Evolutionary conservation across 108 stramenopile species (phyloP).

Genomic region (Parietichytrium sp.): DNA sequence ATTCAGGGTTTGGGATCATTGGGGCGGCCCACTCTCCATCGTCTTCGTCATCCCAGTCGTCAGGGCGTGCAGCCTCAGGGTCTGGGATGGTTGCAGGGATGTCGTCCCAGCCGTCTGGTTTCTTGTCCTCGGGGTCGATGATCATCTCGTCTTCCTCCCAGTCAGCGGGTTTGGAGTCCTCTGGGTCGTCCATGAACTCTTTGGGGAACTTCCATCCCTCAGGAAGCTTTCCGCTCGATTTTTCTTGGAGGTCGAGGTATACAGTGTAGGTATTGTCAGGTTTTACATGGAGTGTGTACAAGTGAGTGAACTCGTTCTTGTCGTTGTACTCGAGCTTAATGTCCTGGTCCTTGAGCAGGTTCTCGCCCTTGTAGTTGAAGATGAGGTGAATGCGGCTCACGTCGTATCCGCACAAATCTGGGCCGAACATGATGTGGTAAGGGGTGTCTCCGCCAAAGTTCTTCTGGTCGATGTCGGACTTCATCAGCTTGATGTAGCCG

Average conservation of each 20-base stretch:
- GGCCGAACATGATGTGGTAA: constrained; percentile 98
- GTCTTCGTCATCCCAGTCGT: constrained; percentile 99
- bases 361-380: constrained; percentile 78
- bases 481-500: constrained; percentile 97
- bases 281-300: constrained; percentile 91
- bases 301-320: constrained; percentile 83
- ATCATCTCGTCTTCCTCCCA: constrained; percentile 95
- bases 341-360: constrained; percentile 78
- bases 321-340: constrained; percentile 90
- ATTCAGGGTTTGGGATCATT: constrained; percentile 94
- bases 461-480: constrained; percentile 73
- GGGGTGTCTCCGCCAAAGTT: constrained; percentile 96
- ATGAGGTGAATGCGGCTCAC: constrained; percentile 94
- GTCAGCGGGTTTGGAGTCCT: constrained; percentile 85
- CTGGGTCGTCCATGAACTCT: constrained; percentile 93
- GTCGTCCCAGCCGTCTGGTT: constrained; percentile 97
- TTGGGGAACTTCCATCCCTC: constrained; percentile 85
- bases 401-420: constrained; percentile 91
- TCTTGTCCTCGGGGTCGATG: constrained; percentile 86
- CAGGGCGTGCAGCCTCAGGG: constrained; percentile 88
- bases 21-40: constrained; percentile 97
- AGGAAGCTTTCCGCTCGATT: constrained; percentile 81
- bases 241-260: constrained; percentile 90
- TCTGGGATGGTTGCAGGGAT: constrained; percentile 86
- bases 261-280: constrained; percentile 97